Base-by-base conservation (phyloP, 1,139 yeast species). In the Candida pseudoviswanathii region DNA sequence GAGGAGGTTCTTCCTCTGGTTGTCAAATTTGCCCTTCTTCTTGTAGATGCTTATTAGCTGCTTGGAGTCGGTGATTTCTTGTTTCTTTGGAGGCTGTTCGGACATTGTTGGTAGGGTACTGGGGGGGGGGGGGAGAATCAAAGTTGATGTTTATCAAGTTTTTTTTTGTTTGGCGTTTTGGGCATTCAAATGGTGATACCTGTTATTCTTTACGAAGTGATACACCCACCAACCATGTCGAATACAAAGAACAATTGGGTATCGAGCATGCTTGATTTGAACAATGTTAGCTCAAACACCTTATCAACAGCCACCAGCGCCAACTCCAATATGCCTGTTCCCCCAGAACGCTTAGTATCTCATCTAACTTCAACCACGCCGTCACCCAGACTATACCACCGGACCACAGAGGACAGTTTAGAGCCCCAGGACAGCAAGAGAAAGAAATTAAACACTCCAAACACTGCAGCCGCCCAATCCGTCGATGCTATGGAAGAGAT, bases 1-100 rank as follows among this genome's bases (percentile, higher is more conserved):
- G 36, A 81, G 61, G 10, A 81, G 65, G 9, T 60, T 56, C 51
- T 67, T 74, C 43, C 86, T 59, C 50, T 74, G 78, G 36, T 68
- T 62, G 56, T 81, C 85, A 56, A 81, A 81, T 1, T 70, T 53
- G 0, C 86, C 86, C 44, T 70, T 70, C 54, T 77, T 77, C 62
- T 81, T 81, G 61, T 77, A 81, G 10, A 68, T 63, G 3, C 66
- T 67, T 1, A 76, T 66, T 29, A 81, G 64, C 43, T 71, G 73
- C 47, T 72, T 73, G 37, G 80, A 73, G 50, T 75, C 77, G 4
- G 58, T 59, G 29, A 43, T 10, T 58, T 44, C 27, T 48, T 52
- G 31, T 24, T 41, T 42, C 10, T 26, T 25, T 16, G 38, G 43
- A 16, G 30, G 5, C 26, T 26, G 26, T 24, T 26, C 21, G 30